Base-by-base conservation (phyloP, 768 basidiomycete genomes). In the Tricholoma bakamatsutake region DNA sequence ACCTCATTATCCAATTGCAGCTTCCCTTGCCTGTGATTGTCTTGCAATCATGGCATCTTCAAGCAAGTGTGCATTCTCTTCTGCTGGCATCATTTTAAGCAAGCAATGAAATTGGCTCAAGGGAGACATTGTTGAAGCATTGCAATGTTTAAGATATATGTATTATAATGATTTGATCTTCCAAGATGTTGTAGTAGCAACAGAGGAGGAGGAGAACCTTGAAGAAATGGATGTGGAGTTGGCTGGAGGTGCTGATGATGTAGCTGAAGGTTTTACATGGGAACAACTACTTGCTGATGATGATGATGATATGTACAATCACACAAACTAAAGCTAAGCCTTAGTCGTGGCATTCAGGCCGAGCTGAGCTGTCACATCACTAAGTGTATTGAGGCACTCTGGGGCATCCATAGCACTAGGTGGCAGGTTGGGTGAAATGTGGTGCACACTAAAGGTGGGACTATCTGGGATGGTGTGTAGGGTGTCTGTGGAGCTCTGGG, bases 61-160 rank as follows among this genome's bases (percentile, higher is more conserved):
- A 8, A 2, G 73, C 71, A 2, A 73, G 71, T 61, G 69, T 75
- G 58, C 61, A 63, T 77, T 78, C 61, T 77, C 71, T 1, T 62
- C 66, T 9, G 74, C 67, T 15, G 70, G 74, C 2, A 74, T 77
- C 30, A 76, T 74, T 0, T 67, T 75, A 35, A 67, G 60, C 28
- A 73, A 73, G 56, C 63, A 59, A 21, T 62, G 65, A 3, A 73
- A 72, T 55, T 59, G 61, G 5, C 60, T 72, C 31, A 68, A 70
- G 52, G 67, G 55, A 37, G 72, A 74, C 59, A 65, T 72, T 52
- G 67, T 71, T 7, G 67, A 72, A 54, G 72, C 68, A 2, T 46
- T 71, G 30, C 68, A 72, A 56, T 58, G 53, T 28, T 43, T 70
- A 34, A 65, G 65, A 51, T 66, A 60, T 45, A 13, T 62, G 7